These are phyloP conservation scores for Candida chilensis DNA, from an alignment of 805 yeast species.

Conservation along the genomic window DNA sequence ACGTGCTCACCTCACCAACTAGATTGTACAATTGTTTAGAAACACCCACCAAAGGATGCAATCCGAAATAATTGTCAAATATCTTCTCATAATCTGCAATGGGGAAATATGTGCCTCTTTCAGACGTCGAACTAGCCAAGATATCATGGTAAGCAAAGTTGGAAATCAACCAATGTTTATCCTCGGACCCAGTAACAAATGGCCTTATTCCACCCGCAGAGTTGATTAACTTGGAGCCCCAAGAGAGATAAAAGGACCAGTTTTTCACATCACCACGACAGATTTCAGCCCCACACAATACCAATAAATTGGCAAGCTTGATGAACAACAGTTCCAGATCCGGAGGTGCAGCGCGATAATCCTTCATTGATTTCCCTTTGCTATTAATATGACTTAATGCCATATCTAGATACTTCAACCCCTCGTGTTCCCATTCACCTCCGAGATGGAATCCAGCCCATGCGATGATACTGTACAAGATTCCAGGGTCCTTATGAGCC, in stretches of 20 bases:
- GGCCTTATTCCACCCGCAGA: constrained; percentile 60
- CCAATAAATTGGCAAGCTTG: constrained; percentile 56
- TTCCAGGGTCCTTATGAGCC: constrained; percentile 42
- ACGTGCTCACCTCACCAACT: constrained; percentile 58
- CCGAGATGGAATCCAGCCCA: constrained; percentile 49
- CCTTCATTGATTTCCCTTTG: constrained; percentile 14
- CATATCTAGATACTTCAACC: constrained; percentile 33
- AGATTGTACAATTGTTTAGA: constrained; percentile 59
- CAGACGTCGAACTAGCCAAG: constrained; percentile 49
- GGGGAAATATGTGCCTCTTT: constrained; percentile 59
- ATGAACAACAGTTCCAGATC: constrained; percentile 21
- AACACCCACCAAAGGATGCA: constrained; percentile 68
- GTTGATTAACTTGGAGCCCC: constrained; percentile 57
- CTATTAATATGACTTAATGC: constrained; percentile 34
- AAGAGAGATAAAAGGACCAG: constrained; percentile 60
- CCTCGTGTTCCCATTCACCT: constrained; percentile 35
- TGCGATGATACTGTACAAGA: constrained; percentile 40
- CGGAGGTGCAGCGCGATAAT: constrained; percentile 8
- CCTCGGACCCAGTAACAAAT: too few relatives aligned
- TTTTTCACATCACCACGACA: constrained; percentile 74
- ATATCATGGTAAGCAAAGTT: constrained; percentile 80
- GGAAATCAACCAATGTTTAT: constrained; percentile 64
- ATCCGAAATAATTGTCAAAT: constrained; percentile 28
- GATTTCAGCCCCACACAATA: constrained; percentile 73
- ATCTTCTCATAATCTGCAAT: constrained; percentile 49